A percentile compares a stretch with the other conserved stretches of the same genome.
These are phyloP conservation scores for Dictyostelium purpureum DNA, from an alignment of 78 protist species.

Conservation along the genomic window DNA sequence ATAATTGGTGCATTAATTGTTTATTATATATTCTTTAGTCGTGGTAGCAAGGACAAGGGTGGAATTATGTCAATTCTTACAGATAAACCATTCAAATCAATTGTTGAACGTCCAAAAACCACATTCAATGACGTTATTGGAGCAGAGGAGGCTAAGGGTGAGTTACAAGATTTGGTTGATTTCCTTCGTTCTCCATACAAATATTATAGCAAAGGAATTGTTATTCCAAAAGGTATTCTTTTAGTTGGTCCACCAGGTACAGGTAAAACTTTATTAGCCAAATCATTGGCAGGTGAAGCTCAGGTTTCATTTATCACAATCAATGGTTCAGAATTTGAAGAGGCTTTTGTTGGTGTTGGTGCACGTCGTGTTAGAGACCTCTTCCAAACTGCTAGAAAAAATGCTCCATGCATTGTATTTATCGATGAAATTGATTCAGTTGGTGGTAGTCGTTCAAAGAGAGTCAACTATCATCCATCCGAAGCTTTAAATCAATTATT, in stretches of 20 bases:
- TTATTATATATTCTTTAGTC: not conserved
- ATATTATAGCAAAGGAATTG: conserved; percentile 87
- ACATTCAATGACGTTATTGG: conserved; percentile 84
- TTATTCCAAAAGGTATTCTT: conserved; percentile 92
- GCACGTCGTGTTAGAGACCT: conserved; percentile 95
- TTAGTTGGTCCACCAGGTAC: conserved; percentile 97
- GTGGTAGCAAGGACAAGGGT: conserved; percentile 10
- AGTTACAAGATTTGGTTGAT: conserved; percentile 89
- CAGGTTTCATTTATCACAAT: conserved; percentile 89
- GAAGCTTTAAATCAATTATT: conserved; percentile 95
- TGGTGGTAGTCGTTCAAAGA: conserved; percentile 88
- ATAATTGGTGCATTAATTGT: not conserved
- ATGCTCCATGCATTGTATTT: conserved; percentile 93
- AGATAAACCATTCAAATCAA: not conserved
- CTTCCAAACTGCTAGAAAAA: conserved; percentile 86
- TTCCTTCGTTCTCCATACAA: conserved; percentile 88
- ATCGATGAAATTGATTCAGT: conserved; percentile 97
- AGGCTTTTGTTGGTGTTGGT: conserved; percentile 98
- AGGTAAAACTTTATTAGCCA: conserved; percentile 97
- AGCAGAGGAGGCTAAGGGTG: conserved; percentile 89
- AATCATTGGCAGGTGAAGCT: conserved; percentile 97
- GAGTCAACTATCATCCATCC: conserved; percentile 67
- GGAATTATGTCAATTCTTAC: conserved; percentile 33
- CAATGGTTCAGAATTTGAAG: conserved; percentile 95
- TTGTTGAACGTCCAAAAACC: conserved; percentile 46